phyloP scores from a whole-genome alignment of 2,329 filamentous ascomycete genomes.

The Colletotrichum theobromicola region DNA sequence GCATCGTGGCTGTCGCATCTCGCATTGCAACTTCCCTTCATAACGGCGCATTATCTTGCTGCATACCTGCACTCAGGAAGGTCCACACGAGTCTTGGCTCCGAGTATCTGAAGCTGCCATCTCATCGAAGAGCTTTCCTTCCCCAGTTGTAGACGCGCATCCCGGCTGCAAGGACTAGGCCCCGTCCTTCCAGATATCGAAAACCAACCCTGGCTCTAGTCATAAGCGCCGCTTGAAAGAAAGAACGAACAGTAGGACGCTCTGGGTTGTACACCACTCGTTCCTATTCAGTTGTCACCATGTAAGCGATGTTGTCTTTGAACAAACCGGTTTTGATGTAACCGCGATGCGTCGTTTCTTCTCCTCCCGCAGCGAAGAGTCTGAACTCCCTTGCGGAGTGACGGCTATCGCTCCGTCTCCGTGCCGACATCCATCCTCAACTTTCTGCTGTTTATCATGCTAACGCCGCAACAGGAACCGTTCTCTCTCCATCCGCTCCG shows the following conservation, averaged over 20 bases:
- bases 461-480: slow-evolving; percentile 63
- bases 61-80: not conserved
- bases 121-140: not conserved
- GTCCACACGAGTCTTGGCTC: not conserved
- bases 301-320: slow-evolving; percentile 7
- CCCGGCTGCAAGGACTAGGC: not conserved
- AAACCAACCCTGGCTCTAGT: not conserved
- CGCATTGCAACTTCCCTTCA: not conserved
- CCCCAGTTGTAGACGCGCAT: not conserved
- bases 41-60: not conserved
- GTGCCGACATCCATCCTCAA: not conserved
- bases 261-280: not conserved
- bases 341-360: slow-evolving; percentile 9
- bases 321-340: not conserved
- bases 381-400: not conserved
- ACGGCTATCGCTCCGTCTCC: not conserved
- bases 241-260: not conserved
- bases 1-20: slow-evolving; percentile 3
- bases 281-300: not conserved
- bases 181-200: not conserved
- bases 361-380: slow-evolving; percentile 8
- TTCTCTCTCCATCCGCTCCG: slow-evolving; percentile 75
- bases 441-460: not conserved
- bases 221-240: not conserved
- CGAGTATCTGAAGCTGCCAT: not conserved